Evolutionary conservation across 768 basidiomycete species (phyloP).

Genomic region (Suillus tomentosus): DNA sequence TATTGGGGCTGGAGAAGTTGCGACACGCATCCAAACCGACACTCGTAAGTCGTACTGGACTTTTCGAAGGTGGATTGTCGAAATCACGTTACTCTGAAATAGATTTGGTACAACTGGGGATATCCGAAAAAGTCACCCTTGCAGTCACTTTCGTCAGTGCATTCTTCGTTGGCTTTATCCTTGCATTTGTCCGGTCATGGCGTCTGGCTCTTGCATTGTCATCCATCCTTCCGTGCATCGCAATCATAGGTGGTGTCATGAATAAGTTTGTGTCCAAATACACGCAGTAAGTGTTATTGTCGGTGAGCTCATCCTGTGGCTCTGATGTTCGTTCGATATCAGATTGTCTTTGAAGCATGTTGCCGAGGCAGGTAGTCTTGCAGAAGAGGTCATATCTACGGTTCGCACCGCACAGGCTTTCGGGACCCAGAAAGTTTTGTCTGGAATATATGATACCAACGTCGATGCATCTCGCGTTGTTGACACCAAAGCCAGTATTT

Average conservation of each 20-base stretch:
- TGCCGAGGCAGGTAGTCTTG: conserved; percentile 51
- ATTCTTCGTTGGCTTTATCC: conserved; percentile 51
- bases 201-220: conserved; percentile 52
- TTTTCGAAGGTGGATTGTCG: not conserved
- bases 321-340: not conserved
- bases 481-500: conserved; percentile 39
- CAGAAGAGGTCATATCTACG: conserved; percentile 59
- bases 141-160: conserved; percentile 39
- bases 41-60: conserved; percentile 17
- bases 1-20: conserved; percentile 59
- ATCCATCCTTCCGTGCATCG: conserved; percentile 53
- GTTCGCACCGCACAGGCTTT: conserved; percentile 61
- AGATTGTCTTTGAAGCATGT: conserved; percentile 45
- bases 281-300: conserved; percentile 21
- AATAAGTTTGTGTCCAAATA: conserved; percentile 35
- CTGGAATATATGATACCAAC: conserved; percentile 43
- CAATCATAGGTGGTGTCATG: conserved; percentile 42
- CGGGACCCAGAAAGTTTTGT: conserved; percentile 47
- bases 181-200: conserved; percentile 43
- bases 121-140: conserved; percentile 52
- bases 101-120: conserved; percentile 54
- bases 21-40: conserved; percentile 45
- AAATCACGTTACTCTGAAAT: not conserved
- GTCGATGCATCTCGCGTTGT: conserved; percentile 37
- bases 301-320: too few species aligned